Conservation (phyloP, 2,329 filamentous ascomycete species). For the Diplodia mutila region DNA sequence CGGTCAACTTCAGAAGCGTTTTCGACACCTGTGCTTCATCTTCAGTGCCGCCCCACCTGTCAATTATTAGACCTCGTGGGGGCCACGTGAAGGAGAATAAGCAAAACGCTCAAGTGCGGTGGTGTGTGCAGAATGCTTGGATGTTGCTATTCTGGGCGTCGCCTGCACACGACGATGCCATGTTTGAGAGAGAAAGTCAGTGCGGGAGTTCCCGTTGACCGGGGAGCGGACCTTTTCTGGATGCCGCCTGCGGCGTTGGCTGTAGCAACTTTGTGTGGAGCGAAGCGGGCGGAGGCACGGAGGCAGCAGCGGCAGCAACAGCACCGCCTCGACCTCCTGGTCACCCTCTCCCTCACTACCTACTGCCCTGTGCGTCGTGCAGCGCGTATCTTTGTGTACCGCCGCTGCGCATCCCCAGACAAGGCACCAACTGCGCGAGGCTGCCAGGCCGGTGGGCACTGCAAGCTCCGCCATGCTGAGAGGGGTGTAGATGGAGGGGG, state of each 20-base stretch:
- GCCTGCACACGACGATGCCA: background rate
- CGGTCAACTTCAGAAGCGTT: too few relatives aligned
- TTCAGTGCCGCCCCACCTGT: background rate
- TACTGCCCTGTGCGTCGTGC: background rate
- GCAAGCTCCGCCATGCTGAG: constrained; percentile 1
- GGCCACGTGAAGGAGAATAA: background rate
- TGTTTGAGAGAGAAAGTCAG: background rate
- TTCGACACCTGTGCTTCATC: background rate
- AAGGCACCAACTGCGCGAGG: background rate
- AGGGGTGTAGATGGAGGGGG: background rate
- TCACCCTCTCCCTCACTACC: background rate
- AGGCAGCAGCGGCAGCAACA: background rate
- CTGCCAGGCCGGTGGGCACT: too few relatives aligned
- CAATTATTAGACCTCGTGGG: background rate
- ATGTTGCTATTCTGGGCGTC: constrained; percentile 10
- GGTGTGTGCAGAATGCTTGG: background rate
- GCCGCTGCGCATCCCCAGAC: background rate
- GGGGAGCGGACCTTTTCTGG: constrained; percentile 5
- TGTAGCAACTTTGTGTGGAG: background rate
- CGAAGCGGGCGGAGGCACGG: too few relatives aligned
- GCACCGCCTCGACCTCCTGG: background rate
- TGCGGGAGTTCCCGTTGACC: constrained; percentile 17
- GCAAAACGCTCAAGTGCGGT: background rate
- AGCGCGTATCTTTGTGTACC: background rate
- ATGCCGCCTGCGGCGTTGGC: background rate